Conservation (phyloP, 257 asterid species). For the Gentiana dahurica region DNA sequence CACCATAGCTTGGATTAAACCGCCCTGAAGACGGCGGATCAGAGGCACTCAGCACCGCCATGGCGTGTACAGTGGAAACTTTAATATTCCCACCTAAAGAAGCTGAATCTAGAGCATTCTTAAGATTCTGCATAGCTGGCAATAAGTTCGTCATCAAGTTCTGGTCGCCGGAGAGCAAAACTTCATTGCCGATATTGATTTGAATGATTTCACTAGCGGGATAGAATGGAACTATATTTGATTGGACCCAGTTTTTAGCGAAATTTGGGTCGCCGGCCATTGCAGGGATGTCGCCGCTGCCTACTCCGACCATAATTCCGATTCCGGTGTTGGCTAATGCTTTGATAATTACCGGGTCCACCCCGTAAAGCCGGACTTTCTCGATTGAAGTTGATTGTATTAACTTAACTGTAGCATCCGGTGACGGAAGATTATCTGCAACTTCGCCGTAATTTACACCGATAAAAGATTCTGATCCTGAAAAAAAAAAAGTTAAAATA, state of each 20-base stretch:
- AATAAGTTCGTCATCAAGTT: conserved; percentile 40
- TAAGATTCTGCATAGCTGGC: conserved; percentile 63
- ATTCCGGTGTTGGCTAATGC: conserved; percentile 3
- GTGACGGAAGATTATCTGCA: conserved; percentile 17
- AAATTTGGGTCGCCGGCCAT: neutral
- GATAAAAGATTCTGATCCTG: conserved; percentile 4
- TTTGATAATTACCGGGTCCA: conserved; percentile 13
- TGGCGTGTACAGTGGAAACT: conserved; percentile 67
- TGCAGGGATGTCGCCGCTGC: neutral
- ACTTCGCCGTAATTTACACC: conserved; percentile 20
- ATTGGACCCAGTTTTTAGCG: neutral
- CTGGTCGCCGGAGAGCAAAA: conserved; percentile 45
- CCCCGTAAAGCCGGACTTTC: conserved; percentile 14
- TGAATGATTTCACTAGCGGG: neutral
- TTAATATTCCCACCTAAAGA: conserved; percentile 40
- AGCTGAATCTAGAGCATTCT: conserved; percentile 31
- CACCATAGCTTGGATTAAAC: conserved; percentile 39
- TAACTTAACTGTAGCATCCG: conserved; percentile 9
- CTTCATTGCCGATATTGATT: conserved; percentile 23
- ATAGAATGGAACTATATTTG: neutral
- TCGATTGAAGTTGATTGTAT: conserved; percentile 7
- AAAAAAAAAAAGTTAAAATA: neutral
- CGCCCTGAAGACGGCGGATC: conserved; percentile 60
- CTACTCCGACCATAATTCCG: conserved; percentile 2
- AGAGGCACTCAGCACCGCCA: conserved; percentile 47